A percentile compares a stretch with the other conserved stretches of the same genome.
Conservation (phyloP, 2,329 filamentous ascomycete genomes). For the Pezicula neosporulosa region DNA sequence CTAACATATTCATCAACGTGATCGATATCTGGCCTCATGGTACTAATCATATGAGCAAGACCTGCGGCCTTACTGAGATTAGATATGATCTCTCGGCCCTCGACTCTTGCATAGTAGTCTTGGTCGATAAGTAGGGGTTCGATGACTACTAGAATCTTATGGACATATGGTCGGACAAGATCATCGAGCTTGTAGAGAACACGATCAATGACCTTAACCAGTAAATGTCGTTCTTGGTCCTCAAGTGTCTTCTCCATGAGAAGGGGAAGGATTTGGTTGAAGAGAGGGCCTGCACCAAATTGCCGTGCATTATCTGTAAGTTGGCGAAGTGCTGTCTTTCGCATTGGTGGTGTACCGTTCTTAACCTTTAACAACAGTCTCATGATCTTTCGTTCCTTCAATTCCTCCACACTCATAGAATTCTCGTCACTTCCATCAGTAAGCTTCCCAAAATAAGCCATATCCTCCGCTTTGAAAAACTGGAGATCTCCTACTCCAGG, state of each 20-base stretch:
- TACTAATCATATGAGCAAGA: conserved; percentile 98
- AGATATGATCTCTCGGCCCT: conserved; percentile 97
- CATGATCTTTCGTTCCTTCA: conserved; percentile 99
- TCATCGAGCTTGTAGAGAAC: conserved; percentile 98
- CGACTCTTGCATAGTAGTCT: conserved; percentile 97
- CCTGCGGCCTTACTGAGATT: conserved; percentile 96
- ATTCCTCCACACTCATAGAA: conserved; percentile 83
- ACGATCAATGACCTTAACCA: conserved; percentile 98
- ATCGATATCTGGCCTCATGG: conserved; percentile 98
- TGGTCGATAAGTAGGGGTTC: conserved; percentile 99
- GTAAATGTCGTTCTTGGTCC: conserved; percentile 94
- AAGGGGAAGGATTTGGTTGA: conserved; percentile 94
- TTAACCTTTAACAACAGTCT: conserved; percentile 94
- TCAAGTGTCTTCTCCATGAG: conserved; percentile 98
- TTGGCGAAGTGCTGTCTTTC: conserved; percentile 95
- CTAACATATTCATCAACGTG: conserved; percentile 97
- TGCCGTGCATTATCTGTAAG: conserved; percentile 96
- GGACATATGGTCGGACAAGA: conserved; percentile 90
- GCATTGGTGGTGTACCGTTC: conserved; percentile 97
- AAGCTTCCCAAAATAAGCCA: conserved; percentile 97
- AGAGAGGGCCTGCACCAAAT: conserved; percentile 90
- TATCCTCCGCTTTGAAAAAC: conserved; percentile 98
- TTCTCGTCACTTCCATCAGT: conserved; percentile 94
- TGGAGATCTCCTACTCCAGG: conserved; percentile 93
- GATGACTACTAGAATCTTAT: conserved; percentile 98